Evolutionary conservation across 225 moss, liverwort and hornwort species (phyloP).

Genomic region (Asterella californica): DNA sequence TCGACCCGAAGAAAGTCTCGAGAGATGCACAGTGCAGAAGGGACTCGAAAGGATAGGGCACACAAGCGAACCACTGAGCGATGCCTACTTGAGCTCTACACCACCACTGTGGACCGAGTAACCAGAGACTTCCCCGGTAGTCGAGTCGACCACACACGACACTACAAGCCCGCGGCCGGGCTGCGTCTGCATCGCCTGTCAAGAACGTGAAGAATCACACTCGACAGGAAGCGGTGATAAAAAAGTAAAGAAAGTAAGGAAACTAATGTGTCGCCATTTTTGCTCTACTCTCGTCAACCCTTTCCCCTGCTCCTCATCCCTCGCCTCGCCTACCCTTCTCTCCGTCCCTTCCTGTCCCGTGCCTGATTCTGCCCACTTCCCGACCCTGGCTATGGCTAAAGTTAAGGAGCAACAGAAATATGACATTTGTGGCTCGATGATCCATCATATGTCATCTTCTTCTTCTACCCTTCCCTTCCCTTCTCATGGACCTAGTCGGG

Average conservation of each 20-base stretch:
- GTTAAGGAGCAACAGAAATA: conserved; percentile 19
- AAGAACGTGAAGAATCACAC: conserved; percentile 17
- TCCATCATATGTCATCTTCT: conserved; percentile 23
- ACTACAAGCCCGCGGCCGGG: not conserved
- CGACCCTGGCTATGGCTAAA: conserved; percentile 32
- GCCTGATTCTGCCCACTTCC: conserved; percentile 18
- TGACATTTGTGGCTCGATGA: conserved; percentile 25
- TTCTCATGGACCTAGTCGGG: conserved; percentile 15
- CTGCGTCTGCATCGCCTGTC: conserved; percentile 16
- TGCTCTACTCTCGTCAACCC: conserved; percentile 10
- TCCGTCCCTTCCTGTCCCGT: conserved; percentile 20
- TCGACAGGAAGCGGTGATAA: conserved; percentile 12
- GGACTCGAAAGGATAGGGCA: not conserved
- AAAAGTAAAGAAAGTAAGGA: conserved; percentile 15
- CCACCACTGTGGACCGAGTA: not conserved
- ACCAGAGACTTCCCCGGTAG: not conserved
- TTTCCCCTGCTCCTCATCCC: conserved; percentile 19
- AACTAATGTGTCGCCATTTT: conserved; percentile 13
- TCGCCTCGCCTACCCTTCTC: conserved; percentile 17
- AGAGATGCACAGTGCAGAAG: not conserved
- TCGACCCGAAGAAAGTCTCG: not conserved
- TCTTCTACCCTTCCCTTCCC: conserved; percentile 11
- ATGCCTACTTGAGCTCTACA: conserved; percentile 5
- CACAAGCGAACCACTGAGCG: not conserved
- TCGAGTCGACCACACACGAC: not conserved